A percentile compares a stretch with the other conserved stretches of the same genome.
Conservation (phyloP, 108 stramenopile species). For the Skeletonema costatum region DNA sequence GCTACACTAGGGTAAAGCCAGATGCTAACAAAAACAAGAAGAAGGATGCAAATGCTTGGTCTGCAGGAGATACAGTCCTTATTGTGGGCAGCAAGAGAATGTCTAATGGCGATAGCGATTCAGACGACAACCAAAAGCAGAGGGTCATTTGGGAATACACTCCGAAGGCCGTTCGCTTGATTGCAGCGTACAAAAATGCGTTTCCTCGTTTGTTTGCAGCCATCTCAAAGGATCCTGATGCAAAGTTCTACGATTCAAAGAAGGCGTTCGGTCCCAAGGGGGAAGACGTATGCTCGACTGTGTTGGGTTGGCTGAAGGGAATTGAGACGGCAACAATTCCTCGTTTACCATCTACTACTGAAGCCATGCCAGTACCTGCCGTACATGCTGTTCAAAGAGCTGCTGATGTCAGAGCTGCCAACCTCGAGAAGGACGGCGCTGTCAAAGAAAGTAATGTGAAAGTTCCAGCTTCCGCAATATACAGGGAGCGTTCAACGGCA, state of each 20-base stretch:
- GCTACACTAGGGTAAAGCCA: conserved; percentile 77
- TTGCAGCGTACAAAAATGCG: conserved; percentile 85
- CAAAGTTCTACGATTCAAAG: conserved; percentile 85
- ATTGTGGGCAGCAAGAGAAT: conserved; percentile 75
- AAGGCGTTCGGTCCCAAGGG: conserved; percentile 79
- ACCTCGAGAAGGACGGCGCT: conserved; percentile 68
- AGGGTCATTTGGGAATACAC: conserved; percentile 93
- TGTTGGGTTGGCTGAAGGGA: conserved; percentile 86
- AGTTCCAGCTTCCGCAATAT: conserved; percentile 78
- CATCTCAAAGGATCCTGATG: conserved; percentile 74
- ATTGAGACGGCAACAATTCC: conserved; percentile 89
- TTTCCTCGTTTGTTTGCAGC: conserved; percentile 92
- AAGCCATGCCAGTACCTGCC: conserved; percentile 89
- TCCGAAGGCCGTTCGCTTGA: conserved; percentile 86
- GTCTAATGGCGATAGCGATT: conserved; percentile 33
- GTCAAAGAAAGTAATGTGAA: conserved; percentile 85
- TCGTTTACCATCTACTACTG: conserved; percentile 87
- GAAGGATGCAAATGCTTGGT: conserved; percentile 72
- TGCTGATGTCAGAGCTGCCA: conserved; percentile 82
- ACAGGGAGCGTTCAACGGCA: conserved; percentile 72
- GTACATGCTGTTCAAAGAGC: conserved; percentile 92
- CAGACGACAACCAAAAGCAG: conserved; percentile 46
- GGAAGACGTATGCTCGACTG: conserved; percentile 63
- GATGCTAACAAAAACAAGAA: conserved; percentile 42
- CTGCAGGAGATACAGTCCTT: conserved; percentile 78